Percentiles rank a stretch among this genome's conserved stretches.
These are phyloP conservation scores for Buxus sempervirens DNA, from an alignment of 164 flowering plant genomes.

Conservation along the genomic window DNA sequence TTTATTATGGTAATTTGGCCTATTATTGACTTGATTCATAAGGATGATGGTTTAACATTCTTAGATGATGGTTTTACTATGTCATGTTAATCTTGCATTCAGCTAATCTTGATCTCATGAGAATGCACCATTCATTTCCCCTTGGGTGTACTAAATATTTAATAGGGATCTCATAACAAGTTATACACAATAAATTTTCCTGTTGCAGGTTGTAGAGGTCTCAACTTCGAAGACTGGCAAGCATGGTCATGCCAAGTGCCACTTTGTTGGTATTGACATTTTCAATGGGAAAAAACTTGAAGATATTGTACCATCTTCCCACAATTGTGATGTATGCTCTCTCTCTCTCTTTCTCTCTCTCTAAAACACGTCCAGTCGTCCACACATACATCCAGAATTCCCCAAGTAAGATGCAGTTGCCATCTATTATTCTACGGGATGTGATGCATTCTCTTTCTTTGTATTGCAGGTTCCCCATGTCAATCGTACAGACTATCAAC, in stretches of 20 bases:
- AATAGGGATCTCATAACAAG: no score
- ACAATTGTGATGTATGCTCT: slow-evolving; percentile 50
- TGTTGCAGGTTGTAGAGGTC: slow-evolving; percentile 56
- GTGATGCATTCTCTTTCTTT: not conserved
- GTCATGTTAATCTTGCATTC: no score
- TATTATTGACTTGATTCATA: no score
- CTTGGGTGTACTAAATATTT: no score
- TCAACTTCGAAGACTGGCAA: slow-evolving; percentile 64
- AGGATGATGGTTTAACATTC: no score
- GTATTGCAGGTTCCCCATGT: slow-evolving; percentile 57
- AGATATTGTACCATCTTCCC: slow-evolving; percentile 64
- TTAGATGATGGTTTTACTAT: no score
- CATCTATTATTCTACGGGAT: not conserved
- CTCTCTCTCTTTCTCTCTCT: not conserved
- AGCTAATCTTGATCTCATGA: no score
- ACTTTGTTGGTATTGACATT: slow-evolving; percentile 58
- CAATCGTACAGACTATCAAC: slow-evolving; percentile 58
- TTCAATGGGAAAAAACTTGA: slow-evolving; percentile 55
- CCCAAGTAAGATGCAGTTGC: not conserved
- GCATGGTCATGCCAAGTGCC: slow-evolving; percentile 69
- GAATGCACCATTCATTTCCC: no score
- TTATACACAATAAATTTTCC: no score
- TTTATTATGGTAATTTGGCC: no score
- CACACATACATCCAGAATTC: no score
- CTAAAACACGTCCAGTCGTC: no score